phyloP scores from a whole-genome alignment of 148 eudicot species.

The Diospyros kaki region DNA sequence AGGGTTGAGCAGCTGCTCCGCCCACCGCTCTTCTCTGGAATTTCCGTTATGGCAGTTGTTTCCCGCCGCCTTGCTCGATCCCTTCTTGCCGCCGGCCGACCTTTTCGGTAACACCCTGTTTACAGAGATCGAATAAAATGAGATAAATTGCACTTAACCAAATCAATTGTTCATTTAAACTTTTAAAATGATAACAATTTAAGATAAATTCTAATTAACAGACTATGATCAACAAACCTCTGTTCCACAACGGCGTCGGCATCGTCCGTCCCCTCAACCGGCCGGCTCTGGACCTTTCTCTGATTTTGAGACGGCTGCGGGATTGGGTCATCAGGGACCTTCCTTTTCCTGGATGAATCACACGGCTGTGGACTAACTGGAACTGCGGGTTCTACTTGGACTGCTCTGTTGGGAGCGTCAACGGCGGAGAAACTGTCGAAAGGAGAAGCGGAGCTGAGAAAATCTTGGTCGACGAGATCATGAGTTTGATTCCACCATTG shows the following conservation, averaged over 20 bases:
- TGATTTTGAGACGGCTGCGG: slow-evolving; percentile 6
- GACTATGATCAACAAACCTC: not conserved
- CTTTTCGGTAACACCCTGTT: slow-evolving; percentile 11
- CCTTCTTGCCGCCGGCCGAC: slow-evolving; percentile 28
- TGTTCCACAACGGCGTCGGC: slow-evolving; percentile 16
- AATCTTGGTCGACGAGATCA: slow-evolving; percentile 23
- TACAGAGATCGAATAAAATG: no score
- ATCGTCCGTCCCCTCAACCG: slow-evolving; percentile 17
- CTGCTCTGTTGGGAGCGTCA: slow-evolving; percentile 21
- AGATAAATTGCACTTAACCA: no score
- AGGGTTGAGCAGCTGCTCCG: slow-evolving; percentile 57
- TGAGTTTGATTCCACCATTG: slow-evolving; percentile 30
- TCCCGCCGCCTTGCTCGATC: slow-evolving; percentile 14
- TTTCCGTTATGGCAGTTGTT: slow-evolving; percentile 26
- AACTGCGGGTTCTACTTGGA: slow-evolving; percentile 13
- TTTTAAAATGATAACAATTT: no score
- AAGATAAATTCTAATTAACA: no score
- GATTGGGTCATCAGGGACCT: slow-evolving; percentile 16
- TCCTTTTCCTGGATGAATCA: slow-evolving; percentile 41
- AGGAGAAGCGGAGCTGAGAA: slow-evolving; percentile 13
- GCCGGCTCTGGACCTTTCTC: slow-evolving; percentile 22
- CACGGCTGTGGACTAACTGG: slow-evolving; percentile 16
- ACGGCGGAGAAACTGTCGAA: slow-evolving; percentile 13
- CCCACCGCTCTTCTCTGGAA: slow-evolving; percentile 49
- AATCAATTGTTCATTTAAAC: no score